Conservation (phyloP, 306 rosid genomes). For the Vigna unguiculata region DNA sequence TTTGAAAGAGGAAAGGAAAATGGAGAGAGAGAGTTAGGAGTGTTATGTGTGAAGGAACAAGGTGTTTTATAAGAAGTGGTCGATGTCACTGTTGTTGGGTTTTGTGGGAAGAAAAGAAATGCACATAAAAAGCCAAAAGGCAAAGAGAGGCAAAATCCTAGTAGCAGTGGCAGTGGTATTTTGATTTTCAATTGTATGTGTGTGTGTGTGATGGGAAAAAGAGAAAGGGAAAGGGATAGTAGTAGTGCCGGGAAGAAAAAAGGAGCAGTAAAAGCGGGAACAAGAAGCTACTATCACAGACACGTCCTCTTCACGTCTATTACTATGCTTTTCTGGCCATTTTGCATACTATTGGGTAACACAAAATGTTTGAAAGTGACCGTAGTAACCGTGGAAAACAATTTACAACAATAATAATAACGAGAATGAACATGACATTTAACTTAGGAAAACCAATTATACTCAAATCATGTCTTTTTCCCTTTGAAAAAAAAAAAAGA, state of each 20-base stretch:
- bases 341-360: not conserved
- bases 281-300: conserved; percentile 37
- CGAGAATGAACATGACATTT: conserved; percentile 21
- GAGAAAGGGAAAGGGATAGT: conserved; percentile 8
- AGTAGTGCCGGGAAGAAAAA: conserved; percentile 46
- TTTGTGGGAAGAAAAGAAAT: conserved; percentile 54
- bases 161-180: not conserved
- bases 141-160: conserved; percentile 23
- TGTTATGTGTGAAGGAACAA: conserved; percentile 47
- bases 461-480: conserved; percentile 8
- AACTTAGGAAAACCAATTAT: conserved; percentile 6
- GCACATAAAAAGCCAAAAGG: conserved; percentile 57
- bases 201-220: conserved; percentile 4
- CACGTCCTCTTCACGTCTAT: conserved; percentile 40
- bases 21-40: conserved; percentile 44
- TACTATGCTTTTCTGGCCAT: conserved; percentile 38
- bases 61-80: conserved; percentile 53
- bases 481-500: not conserved
- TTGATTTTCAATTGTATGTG: not conserved
- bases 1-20: conserved; percentile 29
- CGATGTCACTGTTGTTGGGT: conserved; percentile 56
- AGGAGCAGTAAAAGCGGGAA: conserved; percentile 60
- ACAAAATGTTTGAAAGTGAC: conserved; percentile 24
- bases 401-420: conserved; percentile 22
- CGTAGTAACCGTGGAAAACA: conserved; percentile 21